Evolutionary conservation across 2,329 filamentous ascomycete genomes (phyloP).

Genomic region (Monosporascus sp.): DNA sequence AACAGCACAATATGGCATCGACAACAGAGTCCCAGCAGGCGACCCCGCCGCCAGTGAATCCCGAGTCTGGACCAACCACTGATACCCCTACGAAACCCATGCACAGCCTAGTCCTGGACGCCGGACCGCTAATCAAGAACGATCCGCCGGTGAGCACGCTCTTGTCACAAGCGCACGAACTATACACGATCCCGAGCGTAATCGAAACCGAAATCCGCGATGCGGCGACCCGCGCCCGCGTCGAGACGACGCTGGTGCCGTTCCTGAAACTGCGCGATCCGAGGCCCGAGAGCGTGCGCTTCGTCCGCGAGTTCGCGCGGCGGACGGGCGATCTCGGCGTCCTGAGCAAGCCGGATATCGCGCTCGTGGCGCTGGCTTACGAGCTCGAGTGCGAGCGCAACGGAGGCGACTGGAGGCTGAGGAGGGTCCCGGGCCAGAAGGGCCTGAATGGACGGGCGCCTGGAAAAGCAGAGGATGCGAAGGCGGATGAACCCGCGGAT

Average conservation of each 20-base stretch:
- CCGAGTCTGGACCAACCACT: not conserved
- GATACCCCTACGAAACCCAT: constrained; percentile 53
- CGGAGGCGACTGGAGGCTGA: constrained; percentile 80
- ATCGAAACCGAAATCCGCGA: constrained; percentile 79
- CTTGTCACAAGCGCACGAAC: constrained; percentile 66
- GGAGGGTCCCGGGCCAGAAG: constrained; percentile 75
- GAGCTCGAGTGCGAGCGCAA: constrained; percentile 92
- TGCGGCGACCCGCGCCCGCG: constrained; percentile 68
- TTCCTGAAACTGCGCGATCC: constrained; percentile 78
- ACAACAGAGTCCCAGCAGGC: not conserved
- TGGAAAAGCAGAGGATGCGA: constrained; percentile 39
- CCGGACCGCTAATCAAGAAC: constrained; percentile 91
- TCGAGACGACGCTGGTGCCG: constrained; percentile 79
- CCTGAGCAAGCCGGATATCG: constrained; percentile 81
- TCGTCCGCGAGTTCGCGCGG: constrained; percentile 79
- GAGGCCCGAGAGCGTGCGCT: constrained; percentile 67
- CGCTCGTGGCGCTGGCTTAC: constrained; percentile 84
- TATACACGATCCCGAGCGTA: constrained; percentile 82
- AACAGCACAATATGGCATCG: not conserved
- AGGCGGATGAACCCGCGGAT: constrained; percentile 19
- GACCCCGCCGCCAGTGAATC: not conserved
- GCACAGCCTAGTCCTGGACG: constrained; percentile 81
- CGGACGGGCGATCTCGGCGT: constrained; percentile 87
- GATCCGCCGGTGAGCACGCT: constrained; percentile 80
- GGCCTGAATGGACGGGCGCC: constrained; percentile 65